Base-by-base conservation (phyloP, 2,329 filamentous ascomycete species). In the Aureobasidium sp. region DNA sequence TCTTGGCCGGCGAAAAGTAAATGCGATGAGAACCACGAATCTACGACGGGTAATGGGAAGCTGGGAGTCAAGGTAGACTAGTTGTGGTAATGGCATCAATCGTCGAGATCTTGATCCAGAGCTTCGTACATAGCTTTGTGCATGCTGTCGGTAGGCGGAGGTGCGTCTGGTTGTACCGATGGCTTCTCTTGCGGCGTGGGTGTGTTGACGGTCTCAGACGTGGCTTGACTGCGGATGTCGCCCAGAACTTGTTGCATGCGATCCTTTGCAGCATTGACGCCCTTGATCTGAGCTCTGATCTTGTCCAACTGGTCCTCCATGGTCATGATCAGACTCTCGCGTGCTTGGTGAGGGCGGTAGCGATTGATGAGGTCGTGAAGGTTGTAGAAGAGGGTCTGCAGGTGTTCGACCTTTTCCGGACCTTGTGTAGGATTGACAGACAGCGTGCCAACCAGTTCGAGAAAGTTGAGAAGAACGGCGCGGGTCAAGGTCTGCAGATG, bases 341-440 rank as follows among this genome's bases (percentile, higher is more conserved):
- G 79, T 27, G 92, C 91, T 76, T 97, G 93, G 72, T 97, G 92
- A 11, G 92, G 92, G 36, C 93, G 84, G 76, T 96, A 97, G 74
- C 96, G 87, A 74, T 99, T 99, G 67, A 97, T 85, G 60, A 96
- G 82, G 70, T 95, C 90, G 75, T 97, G 91, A 70, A 95, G 88
- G 73, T 97, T 97, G 73, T 93, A 87, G 66, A 96, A 87, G 31
- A 97, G 78, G 17, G 87, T 91, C 69, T 88, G 83, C 36, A 99
- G 76, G 73, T 97, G 88, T 48, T 85, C 80, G 49, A 93, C 81
- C 72, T 96, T 96, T 45, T 85, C 81, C 29, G 83, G 79, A 57
- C 86, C 88, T 72, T 87, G 69, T 9, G 68, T 67, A 0, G 90
- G 88, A 49, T 87, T 82, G n/a, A 84, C 75, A 11, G 84, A 82